phyloP scores from a whole-genome alignment of 1,139 yeast species.

The Nematodospora anomalae region DNA sequence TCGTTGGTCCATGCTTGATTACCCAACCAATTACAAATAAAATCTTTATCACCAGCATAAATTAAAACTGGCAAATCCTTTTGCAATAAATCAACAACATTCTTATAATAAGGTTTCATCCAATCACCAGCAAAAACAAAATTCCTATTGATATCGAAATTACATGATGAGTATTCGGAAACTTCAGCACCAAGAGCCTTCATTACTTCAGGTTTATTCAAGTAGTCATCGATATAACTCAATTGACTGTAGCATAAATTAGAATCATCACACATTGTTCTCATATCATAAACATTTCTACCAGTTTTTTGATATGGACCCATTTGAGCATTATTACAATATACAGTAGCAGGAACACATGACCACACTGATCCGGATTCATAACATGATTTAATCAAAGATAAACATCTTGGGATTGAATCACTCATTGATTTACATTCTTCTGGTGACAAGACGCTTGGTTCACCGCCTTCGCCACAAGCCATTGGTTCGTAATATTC shows the following conservation, averaged over 20 bases:
- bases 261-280: conserved; percentile 80
- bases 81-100: conserved; percentile 57
- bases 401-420: conserved; percentile 76
- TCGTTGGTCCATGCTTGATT: conserved; percentile 79
- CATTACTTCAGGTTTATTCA: conserved; percentile 46
- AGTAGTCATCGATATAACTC: conserved; percentile 34
- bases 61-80: conserved; percentile 66
- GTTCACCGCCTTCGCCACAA: conserved; percentile 90
- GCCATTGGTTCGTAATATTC: conserved; percentile 96
- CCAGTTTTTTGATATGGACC: conserved; percentile 91
- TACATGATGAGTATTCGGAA: conserved; percentile 79
- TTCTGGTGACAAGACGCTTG: conserved; percentile 73
- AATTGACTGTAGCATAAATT: conserved; percentile 63
- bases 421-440: conserved; percentile 77
- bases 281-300: conserved; percentile 88
- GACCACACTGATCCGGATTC: conserved; percentile 75
- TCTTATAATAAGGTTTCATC: conserved; percentile 84
- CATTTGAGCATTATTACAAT: conserved; percentile 85
- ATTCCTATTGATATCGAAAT: conserved; percentile 78
- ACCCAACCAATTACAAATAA: conserved; percentile 86
- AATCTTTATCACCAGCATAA: conserved; percentile 86
- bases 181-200: conserved; percentile 92
- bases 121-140: conserved; percentile 87
- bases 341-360: conserved; percentile 90
- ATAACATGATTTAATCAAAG: conserved; percentile 80